Evolutionary conservation across 768 basidiomycete species (phyloP), one percentile per base, ranked within the genome.

Genomic region (Serendipita sp.): DNA sequence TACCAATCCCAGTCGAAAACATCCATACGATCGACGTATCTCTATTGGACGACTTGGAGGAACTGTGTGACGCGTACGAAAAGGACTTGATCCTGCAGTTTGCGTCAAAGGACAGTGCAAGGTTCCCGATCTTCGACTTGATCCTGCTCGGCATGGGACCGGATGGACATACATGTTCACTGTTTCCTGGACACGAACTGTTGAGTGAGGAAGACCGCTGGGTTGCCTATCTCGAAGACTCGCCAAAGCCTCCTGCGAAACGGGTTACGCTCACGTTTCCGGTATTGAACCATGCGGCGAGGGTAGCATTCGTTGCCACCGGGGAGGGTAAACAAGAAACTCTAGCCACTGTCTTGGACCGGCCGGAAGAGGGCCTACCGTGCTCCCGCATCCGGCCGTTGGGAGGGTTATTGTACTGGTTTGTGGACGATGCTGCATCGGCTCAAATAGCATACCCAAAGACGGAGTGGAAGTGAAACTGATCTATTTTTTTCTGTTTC

Each of bases 61-160:
- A 88, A 72, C 86, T 91, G 64, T 73, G 85, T 2, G 88, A 90
- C 71, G 80, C 81, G 1, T 91, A 92, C 72, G 88, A 91, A 73
- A 81, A 84, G 70, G 77, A 83, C 71, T 87, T 99, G 72, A 91
- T 98, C 71, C 79, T 74, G 66, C 87, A 88, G 72, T 99, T 99
- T 71, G 96, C 94, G 0, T 84, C 87, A 71, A 89, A 85, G 72
- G 91, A 97, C 72, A 80, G 92, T 3, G 95, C 95, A 16, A 86
- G 94, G 66, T 98, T 97, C 81, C 96, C 96, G 67, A 79, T 96
- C 62, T 98, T 99, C 74, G 96, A 99, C 73, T 83, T 99, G 72
- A 88, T 98, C 76, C 83, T 99, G 48, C 86, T 99, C 62, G 96
- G 96, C 58, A 85, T 94, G 81, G 96, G 96, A 34, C 90, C 89